Percentiles rank a stretch among this genome's conserved stretches.
These are phyloP conservation scores for Fusarium robinianum DNA, from an alignment of 2,329 filamentous ascomycete genomes.

Conservation along the genomic window DNA sequence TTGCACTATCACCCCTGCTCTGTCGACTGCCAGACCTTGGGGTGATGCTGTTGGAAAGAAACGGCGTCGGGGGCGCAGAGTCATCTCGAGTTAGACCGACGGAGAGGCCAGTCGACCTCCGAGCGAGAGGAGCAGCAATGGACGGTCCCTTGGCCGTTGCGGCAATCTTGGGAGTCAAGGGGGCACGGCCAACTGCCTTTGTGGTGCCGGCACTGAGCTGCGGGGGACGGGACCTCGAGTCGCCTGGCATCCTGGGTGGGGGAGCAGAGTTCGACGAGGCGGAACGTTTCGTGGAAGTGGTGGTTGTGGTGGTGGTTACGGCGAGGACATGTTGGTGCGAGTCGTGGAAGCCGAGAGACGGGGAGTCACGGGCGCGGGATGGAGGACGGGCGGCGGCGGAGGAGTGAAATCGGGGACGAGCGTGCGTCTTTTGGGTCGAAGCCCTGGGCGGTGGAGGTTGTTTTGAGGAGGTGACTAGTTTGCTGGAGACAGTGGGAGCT, in stretches of 20 bases:
- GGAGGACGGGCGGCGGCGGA: constrained; percentile 24
- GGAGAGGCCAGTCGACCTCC: constrained; percentile 39
- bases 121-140: constrained; percentile 49
- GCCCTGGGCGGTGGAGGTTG: constrained; percentile 21
- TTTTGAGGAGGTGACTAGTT: constrained; percentile 25
- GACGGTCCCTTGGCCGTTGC: constrained; percentile 44
- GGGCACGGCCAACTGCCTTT: constrained; percentile 55
- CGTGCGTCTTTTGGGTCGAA: constrained; percentile 20
- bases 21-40: constrained; percentile 77
- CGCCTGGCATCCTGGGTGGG: constrained; percentile 48
- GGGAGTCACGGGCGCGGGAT: constrained; percentile 23
- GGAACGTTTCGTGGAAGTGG: constrained; percentile 34
- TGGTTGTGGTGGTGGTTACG: constrained; percentile 38
- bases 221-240: constrained; percentile 67
- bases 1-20: constrained; percentile 70
- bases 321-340: constrained; percentile 39
- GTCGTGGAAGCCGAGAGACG: constrained; percentile 31
- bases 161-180: constrained; percentile 62
- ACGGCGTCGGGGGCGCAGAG: constrained; percentile 31
- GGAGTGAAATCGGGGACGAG: constrained; percentile 30
- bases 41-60: constrained; percentile 72
- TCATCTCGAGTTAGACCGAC: constrained; percentile 26
- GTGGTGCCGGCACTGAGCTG: constrained; percentile 66
- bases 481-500: constrained; percentile 10
- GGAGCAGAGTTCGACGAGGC: constrained; percentile 34